phyloP scores from a whole-genome alignment of 225 moss, liverwort and hornwort genomes.

The Asterella californica region DNA sequence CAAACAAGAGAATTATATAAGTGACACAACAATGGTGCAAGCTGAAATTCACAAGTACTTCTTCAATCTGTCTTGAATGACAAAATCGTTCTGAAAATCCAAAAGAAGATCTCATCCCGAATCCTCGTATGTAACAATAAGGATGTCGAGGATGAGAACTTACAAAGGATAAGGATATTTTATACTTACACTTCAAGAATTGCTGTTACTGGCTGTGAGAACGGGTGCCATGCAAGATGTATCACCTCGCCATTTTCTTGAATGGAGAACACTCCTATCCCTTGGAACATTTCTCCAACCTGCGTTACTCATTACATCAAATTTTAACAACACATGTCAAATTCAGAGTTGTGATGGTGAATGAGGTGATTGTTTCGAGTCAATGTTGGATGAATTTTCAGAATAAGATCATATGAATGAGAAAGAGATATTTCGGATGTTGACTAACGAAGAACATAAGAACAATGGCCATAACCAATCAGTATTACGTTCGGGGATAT shows the following conservation, averaged over 20 bases:
- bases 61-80: no score
- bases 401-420: no score
- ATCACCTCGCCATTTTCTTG: constrained; percentile 28
- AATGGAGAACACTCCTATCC: constrained; percentile 27
- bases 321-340: neutral
- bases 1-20: neutral
- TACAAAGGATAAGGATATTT: no score
- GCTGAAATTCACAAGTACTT: no score
- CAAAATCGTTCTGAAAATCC: no score
- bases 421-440: no score
- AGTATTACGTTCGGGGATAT: constrained; percentile 16
- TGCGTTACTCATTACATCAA: neutral
- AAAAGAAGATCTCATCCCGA: no score
- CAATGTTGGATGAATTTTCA: no score
- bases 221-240: constrained; percentile 44
- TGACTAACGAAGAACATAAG: no score
- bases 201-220: constrained; percentile 30
- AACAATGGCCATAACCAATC: constrained; percentile 11
- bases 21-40: neutral
- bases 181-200: constrained; percentile 28
- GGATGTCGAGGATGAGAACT: no score
- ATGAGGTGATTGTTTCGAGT: neutral
- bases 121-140: no score
- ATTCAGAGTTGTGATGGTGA: neutral
- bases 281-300: constrained; percentile 38